A percentile compares a stretch with the other conserved stretches of the same genome.
Evolutionary conservation across 495 filamentous ascomycete genomes (phyloP).

Genomic region (Tetracladium marchalianum): DNA sequence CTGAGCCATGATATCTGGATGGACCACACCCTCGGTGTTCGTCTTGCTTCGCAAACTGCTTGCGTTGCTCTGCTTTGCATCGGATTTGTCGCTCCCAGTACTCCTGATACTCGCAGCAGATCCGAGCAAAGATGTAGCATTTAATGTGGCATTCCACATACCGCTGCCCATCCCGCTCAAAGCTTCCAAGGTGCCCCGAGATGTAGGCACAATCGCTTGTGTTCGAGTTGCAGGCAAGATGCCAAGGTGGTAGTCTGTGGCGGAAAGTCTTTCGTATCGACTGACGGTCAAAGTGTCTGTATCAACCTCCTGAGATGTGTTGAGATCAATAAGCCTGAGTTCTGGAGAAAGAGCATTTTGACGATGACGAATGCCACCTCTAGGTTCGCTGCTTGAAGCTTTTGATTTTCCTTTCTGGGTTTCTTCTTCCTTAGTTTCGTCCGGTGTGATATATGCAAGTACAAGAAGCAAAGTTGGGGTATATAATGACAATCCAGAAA

Average conservation of each 20-base stretch:
- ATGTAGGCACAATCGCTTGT: conserved; percentile 43
- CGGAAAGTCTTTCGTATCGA: conserved; percentile 75
- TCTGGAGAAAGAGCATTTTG: conserved; percentile 76
- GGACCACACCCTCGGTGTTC: conserved; percentile 19
- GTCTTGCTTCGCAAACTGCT: conserved; percentile 20
- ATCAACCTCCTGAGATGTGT: conserved; percentile 63
- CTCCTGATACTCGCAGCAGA: conserved; percentile 79
- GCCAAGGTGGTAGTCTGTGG: conserved; percentile 84
- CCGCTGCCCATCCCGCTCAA: conserved; percentile 46
- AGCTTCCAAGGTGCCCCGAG: conserved; percentile 60
- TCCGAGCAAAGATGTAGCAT: conserved; percentile 73
- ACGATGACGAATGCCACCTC: conserved; percentile 51
- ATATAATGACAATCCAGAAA: conserved; percentile 96
- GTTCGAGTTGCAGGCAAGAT: conserved; percentile 66
- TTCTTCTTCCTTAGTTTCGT: conserved; percentile 30
- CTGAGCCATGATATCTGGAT: conserved; percentile 42
- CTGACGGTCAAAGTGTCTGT: conserved; percentile 75
- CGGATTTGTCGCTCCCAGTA: conserved; percentile 46
- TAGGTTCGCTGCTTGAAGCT: conserved; percentile 38
- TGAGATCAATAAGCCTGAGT: conserved; percentile 79
- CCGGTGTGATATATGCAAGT: conserved; percentile 74
- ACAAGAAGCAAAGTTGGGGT: conserved; percentile 82
- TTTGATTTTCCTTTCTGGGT: conserved; percentile 22
- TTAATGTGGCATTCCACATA: conserved; percentile 73
- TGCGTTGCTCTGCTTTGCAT: conserved; percentile 24